A percentile compares a stretch with the other conserved stretches of the same genome.
phyloP scores from a whole-genome alignment of 2,329 filamentous ascomycete species.

The Nigrospora osmanthi region DNA sequence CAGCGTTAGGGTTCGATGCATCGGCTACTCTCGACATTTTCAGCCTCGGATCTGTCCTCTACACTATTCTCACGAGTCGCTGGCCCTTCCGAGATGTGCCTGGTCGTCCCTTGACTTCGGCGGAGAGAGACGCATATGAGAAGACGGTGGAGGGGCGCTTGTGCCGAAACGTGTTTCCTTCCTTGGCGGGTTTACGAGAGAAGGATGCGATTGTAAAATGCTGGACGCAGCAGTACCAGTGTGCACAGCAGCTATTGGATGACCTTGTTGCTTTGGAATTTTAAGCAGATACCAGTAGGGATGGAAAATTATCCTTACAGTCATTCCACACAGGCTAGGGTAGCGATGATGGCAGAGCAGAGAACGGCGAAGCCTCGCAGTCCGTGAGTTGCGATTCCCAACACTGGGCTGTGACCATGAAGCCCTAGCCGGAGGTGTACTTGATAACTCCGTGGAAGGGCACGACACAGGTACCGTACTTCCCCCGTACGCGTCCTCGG shows the following conservation, averaged over 20 bases:
- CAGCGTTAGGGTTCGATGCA: background rate
- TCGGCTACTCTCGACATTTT: background rate
- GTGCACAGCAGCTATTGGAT: background rate
- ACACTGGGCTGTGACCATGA: no score
- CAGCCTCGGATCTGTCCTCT: background rate
- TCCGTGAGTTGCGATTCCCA: no score
- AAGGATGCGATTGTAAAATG: background rate
- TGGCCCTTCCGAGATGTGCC: background rate
- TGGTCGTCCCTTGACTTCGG: background rate
- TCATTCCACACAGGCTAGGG: no score
- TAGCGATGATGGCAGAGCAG: no score
- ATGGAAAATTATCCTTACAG: no score
- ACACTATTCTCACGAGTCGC: background rate
- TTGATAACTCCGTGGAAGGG: no score
- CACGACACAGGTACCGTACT: no score
- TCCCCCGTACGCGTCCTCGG: no score
- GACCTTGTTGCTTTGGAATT: background rate
- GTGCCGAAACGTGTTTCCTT: background rate
- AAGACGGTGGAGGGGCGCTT: background rate
- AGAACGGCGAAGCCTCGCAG: no score
- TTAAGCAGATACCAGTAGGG: no score
- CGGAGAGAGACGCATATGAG: background rate
- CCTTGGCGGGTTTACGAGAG: background rate
- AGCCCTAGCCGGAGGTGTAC: no score
- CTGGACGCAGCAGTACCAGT: background rate